Conservation (phyloP, 768 basidiomycete genomes). For the Mrakia hoshinonis region DNA sequence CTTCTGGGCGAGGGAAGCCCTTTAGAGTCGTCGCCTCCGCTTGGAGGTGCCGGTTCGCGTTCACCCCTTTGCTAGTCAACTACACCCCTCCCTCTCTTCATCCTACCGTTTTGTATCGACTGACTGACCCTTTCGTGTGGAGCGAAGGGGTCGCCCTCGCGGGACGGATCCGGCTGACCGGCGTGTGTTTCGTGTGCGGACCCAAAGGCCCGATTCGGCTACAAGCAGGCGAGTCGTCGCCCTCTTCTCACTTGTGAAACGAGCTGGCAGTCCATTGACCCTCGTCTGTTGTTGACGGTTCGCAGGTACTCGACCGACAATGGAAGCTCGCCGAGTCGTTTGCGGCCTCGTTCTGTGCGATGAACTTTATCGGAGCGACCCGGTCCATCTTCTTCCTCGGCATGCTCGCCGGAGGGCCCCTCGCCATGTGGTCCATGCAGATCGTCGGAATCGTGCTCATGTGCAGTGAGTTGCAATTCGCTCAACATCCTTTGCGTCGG, state of each 20-base stretch:
- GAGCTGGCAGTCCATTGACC: neutral
- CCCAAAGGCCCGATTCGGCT: neutral
- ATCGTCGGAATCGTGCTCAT: slow-evolving; percentile 74
- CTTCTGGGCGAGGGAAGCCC: neutral
- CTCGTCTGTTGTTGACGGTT: neutral
- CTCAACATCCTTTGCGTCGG: no score
- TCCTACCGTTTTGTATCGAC: neutral
- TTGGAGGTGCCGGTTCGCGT: neutral
- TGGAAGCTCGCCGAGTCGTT: slow-evolving; percentile 41
- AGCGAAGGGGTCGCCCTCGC: neutral
- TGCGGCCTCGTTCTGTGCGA: slow-evolving; percentile 76
- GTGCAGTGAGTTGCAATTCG: slow-evolving; percentile 44
- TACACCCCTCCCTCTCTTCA: neutral
- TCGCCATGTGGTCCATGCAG: slow-evolving; percentile 81
- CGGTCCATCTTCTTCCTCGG: slow-evolving; percentile 47
- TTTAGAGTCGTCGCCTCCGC: no score
- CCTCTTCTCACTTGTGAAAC: neutral
- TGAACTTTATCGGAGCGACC: slow-evolving; percentile 83
- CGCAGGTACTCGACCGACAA: slow-evolving; percentile 15
- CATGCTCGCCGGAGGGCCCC: slow-evolving; percentile 67
- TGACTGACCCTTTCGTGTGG: neutral
- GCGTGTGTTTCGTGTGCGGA: neutral
- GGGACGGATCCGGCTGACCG: neutral
- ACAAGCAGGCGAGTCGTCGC: neutral
- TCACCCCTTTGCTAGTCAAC: neutral